Evolutionary conservation across 78 protist species (phyloP).

Genomic region (Anaeramoeba ignava): DNA sequence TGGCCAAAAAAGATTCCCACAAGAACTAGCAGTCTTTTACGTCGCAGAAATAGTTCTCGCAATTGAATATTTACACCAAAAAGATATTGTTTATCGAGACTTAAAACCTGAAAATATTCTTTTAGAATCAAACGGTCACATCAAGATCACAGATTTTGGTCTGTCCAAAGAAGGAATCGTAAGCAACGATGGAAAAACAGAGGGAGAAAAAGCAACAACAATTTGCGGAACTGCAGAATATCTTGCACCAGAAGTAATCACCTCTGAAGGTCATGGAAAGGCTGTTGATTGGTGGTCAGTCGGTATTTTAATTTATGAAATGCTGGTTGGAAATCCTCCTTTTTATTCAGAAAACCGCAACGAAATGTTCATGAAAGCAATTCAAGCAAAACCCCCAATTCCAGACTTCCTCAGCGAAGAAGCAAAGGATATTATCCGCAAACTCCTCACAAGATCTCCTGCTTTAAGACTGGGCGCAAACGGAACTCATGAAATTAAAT

Average conservation of each 20-base stretch:
- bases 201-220: no score
- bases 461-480: conserved; percentile 2
- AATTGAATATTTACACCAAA: no score
- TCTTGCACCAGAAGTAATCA: conserved; percentile 13
- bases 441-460: neutral
- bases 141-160: no score
- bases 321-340: conserved; percentile 14
- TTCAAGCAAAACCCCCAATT: neutral
- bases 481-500: conserved; percentile 7
- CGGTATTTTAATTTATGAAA: conserved; percentile 12
- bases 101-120: no score
- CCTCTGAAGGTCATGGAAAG: conserved; percentile 1
- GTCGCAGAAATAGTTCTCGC: no score
- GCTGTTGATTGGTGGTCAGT: conserved; percentile 21
- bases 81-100: no score
- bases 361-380: conserved; percentile 12
- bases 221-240: no score
- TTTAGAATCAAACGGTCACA: no score
- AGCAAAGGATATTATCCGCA: neutral
- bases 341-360: conserved; percentile 13
- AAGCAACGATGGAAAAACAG: no score
- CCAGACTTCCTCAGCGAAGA: neutral
- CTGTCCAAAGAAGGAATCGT: no score
- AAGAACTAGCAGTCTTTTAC: no score
- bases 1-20: no score